Evolutionary conservation across 2,329 filamentous ascomycete genomes (phyloP).

Genomic region (Apiospora rasikravindrae): DNA sequence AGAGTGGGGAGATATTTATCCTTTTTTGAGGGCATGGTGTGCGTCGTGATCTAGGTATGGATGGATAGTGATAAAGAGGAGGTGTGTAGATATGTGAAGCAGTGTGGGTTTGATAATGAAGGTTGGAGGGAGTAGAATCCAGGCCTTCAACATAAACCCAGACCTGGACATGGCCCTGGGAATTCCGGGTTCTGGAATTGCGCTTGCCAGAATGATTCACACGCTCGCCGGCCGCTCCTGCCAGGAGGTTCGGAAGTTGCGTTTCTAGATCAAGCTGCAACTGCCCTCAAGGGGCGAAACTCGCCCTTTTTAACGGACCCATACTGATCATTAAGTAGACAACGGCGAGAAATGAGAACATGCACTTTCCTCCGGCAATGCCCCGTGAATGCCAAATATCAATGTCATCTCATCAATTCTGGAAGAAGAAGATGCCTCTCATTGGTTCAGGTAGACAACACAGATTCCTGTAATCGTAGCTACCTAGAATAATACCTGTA

Average conservation of each 20-base stretch:
- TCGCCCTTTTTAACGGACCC: not conserved
- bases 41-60: not conserved
- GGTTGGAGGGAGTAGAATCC: no score
- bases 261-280: not conserved
- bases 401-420: no score
- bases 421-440: not conserved
- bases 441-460: not conserved
- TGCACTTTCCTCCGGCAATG: not conserved
- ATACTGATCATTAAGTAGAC: not conserved
- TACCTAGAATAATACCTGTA: not conserved
- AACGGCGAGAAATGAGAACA: not conserved
- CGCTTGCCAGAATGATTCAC: no score
- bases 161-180: not conserved
- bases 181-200: no score
- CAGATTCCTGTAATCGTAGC: not conserved
- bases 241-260: no score
- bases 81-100: not conserved
- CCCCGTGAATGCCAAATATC: not conserved
- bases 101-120: not conserved
- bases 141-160: no score
- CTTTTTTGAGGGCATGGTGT: not conserved
- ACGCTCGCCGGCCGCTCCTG: no score
- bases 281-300: not conserved
- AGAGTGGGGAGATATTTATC: not conserved
- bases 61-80: not conserved